phyloP scores from a whole-genome alignment of 495 filamentous ascomycete species.

The Articulospora tetracladia region DNA sequence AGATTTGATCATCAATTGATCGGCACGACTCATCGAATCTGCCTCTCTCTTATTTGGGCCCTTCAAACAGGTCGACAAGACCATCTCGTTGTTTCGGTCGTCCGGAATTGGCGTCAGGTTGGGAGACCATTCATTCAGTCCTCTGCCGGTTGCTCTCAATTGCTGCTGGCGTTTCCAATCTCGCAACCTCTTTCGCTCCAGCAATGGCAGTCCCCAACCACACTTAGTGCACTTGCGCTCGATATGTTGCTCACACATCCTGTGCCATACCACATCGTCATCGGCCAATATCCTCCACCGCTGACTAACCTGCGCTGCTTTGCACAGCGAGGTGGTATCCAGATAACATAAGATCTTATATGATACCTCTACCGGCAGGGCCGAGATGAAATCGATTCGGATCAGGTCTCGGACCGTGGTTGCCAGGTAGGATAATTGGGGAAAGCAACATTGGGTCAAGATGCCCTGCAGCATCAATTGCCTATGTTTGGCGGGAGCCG shows the following conservation, averaged over 20 bases:
- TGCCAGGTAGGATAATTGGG: constrained; percentile 89
- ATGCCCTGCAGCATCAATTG: constrained; percentile 95
- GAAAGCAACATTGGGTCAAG: constrained; percentile 93
- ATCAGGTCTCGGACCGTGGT: constrained; percentile 84
- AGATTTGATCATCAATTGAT: constrained; percentile 3
- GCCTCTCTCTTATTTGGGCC: constrained; percentile 17
- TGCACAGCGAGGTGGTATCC: constrained; percentile 94
- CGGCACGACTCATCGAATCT: constrained; percentile 2
- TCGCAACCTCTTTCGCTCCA: constrained; percentile 83
- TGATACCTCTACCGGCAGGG: constrained; percentile 83
- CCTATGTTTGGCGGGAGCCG: constrained; percentile 87
- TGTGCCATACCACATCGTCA: constrained; percentile 97
- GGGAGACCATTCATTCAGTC: constrained; percentile 51
- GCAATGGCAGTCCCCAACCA: constrained; percentile 86
- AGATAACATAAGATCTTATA: constrained; percentile 92
- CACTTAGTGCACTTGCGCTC: constrained; percentile 96
- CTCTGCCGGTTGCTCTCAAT: constrained; percentile 51
- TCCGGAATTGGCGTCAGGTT: constrained; percentile 44
- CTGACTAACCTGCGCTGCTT: constrained; percentile 90
- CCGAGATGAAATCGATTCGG: constrained; percentile 89
- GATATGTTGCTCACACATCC: constrained; percentile 98
- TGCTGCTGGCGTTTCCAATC: constrained; percentile 85
- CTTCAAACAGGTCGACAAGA: not conserved
- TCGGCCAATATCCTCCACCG: constrained; percentile 86
- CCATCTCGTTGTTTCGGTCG: constrained; percentile 2